Percentiles rank a stretch among this genome's conserved stretches.
Conservation (phyloP, 768 basidiomycete species). For the Calocybe gangraenosa region DNA sequence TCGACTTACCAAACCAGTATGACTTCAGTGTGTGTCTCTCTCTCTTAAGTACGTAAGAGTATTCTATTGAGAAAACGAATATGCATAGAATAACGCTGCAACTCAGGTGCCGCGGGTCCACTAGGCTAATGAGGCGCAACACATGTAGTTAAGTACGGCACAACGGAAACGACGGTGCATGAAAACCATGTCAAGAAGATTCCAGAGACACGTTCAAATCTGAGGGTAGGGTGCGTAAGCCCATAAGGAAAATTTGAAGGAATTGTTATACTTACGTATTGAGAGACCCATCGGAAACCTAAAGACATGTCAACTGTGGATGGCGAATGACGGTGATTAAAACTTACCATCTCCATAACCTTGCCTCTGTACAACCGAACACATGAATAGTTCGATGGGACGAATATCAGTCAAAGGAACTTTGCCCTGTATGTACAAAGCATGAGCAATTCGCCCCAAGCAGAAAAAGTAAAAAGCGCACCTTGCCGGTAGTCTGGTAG, state of each 20-base stretch:
- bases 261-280: conserved; percentile 70
- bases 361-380: conserved; percentile 97
- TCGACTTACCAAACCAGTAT: too few species aligned
- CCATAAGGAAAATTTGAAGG: not conserved
- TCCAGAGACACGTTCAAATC: conserved; percentile 30
- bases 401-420: conserved; percentile 95
- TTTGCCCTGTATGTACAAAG: conserved; percentile 71
- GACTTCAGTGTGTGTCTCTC: too few species aligned
- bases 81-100: conserved; percentile 8
- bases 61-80: not conserved
- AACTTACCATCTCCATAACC: conserved; percentile 91
- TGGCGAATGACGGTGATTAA: not conserved
- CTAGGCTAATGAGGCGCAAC: conserved; percentile 5
- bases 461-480: conserved; percentile 25
- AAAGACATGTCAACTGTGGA: conserved; percentile 5
- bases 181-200: conserved; percentile 1
- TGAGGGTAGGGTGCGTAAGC: conserved; percentile 12
- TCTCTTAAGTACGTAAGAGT: too few species aligned
- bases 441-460: too few species aligned
- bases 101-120: conserved; percentile 6
- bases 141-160: not conserved
- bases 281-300: conserved; percentile 95
- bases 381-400: conserved; percentile 99
- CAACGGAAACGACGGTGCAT: not conserved
- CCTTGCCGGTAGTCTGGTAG: conserved; percentile 99